Percentiles rank a stretch among this genome's conserved stretches.
phyloP scores from a whole-genome alignment of 75 land plant genomes.

The Picea glauca region DNA sequence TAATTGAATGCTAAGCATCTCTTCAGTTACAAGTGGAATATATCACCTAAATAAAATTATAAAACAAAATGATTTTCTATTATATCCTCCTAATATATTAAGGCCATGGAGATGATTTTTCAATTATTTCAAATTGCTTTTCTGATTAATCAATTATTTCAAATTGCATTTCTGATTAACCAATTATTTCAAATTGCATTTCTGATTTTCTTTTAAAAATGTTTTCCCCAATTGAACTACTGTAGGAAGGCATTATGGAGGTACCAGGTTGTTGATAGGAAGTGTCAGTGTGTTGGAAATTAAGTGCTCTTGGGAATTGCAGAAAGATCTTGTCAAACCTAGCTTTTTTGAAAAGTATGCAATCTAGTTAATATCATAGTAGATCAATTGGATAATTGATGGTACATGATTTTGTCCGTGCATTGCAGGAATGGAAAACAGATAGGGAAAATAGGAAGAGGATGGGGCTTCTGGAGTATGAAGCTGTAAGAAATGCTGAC shows the following conservation, averaged over 20 bases:
- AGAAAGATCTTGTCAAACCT: not conserved
- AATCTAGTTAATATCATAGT: not conserved
- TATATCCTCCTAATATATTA: not conserved
- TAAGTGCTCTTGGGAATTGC: not conserved
- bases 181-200: too few relatives aligned
- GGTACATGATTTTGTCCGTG: not conserved
- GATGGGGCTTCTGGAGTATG: slow-evolving; percentile 38
- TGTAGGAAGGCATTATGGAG: not conserved
- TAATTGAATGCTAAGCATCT: too few relatives aligned
- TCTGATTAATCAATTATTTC: not conserved
- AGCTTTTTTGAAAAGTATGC: not conserved
- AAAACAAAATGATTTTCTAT: not conserved
- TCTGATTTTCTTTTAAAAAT: not conserved
- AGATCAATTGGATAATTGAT: not conserved
- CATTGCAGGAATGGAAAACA: slow-evolving; percentile 29
- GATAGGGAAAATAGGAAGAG: slow-evolving; percentile 29
- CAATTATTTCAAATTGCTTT: not conserved
- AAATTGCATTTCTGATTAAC: not conserved
- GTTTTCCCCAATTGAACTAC: not conserved
- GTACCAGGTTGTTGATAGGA: too few relatives aligned
- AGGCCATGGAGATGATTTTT: not conserved
- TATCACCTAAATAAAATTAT: not conserved
- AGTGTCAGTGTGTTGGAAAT: too few relatives aligned
- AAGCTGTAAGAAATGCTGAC: slow-evolving; percentile 29
- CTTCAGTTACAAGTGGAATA: not conserved